Evolutionary conservation across 169 alveolate genomes (phyloP).

Genomic region (Ichthyophthirius multifiliis): DNA sequence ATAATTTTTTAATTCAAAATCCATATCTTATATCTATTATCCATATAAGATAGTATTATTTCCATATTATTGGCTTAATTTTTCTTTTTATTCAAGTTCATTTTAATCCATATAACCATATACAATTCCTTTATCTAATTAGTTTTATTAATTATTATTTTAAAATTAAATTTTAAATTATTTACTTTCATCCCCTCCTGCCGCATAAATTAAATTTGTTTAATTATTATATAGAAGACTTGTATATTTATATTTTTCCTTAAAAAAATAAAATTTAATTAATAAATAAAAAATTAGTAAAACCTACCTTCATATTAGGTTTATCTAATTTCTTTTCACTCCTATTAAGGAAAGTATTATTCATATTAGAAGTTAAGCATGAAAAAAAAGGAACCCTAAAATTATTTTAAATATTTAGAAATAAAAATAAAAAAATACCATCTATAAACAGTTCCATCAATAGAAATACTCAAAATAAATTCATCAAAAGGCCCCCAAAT

Average conservation of each 20-base stretch:
- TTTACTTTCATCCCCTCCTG: background rate
- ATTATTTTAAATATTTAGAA: background rate
- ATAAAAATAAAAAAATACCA: background rate
- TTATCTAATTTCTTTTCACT: constrained; percentile 7
- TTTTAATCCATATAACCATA: background rate
- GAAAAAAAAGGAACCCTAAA: background rate
- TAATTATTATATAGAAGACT: background rate
- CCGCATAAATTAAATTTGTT: background rate
- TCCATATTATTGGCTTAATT: background rate
- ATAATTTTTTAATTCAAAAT: background rate
- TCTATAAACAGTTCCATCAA: constrained; percentile 51
- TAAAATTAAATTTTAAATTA: background rate
- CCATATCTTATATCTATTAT: background rate
- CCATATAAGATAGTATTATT: too few relatives aligned
- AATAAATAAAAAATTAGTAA: background rate
- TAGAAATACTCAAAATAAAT: constrained; percentile 31
- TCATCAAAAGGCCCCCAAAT: constrained; percentile 49
- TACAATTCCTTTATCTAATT: background rate
- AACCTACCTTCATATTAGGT: constrained; percentile 12
- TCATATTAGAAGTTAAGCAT: background rate
- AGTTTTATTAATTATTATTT: background rate
- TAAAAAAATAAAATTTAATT: background rate
- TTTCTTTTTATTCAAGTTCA: background rate
- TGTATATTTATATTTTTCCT: background rate
- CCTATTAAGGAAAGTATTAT: too few relatives aligned